Base-by-base conservation (phyloP, 306 rosid genomes). In the Comarum palustre region DNA sequence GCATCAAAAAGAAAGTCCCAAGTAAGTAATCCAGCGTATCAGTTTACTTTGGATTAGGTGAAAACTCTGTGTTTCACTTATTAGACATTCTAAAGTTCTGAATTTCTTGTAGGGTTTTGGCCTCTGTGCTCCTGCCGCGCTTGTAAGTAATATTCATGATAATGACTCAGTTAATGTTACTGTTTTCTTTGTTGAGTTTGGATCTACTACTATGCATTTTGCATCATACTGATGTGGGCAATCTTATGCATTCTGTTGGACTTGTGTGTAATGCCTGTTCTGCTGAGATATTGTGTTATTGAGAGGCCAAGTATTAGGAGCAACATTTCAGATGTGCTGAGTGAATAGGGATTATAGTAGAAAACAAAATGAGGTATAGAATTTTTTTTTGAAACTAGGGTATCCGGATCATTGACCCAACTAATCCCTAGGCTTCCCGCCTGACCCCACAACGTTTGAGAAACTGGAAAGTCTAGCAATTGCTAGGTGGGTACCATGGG, bases 21-120 rank as follows among this genome's bases (percentile, higher is more conserved):
- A 77, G 96, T 92, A 71, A 87, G 96, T 82, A 88, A 72, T 78
- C 66, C 19, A n/a, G 73, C 50, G 32, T 16, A 52, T 52, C 4
- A 25, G 52, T 69, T 22, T 22, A 48, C 47, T 31, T 51, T 72
- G 39, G 16, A 22, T 11, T 25, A 50, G 16, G 15, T 32, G 32
- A 6, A 48, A 75, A 27, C n/a, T 51, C 9, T 19, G n/a, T 50
- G 27, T 73, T 78, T 73, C 7, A 11, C 45, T 39, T 19, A 48
- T 39, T 19, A 48, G 5, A 17, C 6, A 34, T 42, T 66, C 69
- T 39, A 4, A 63, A 51, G 14, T 75, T 60, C 41, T 76, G 46
- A 75, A 43, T 4, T 17, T n/a, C 11, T 10, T 48, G 24, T 57
- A 80, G 85, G 89, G 67, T 77, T 41, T 43, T 6, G 69, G 54